These are phyloP conservation scores for Nymphaea colorata DNA, from an alignment of 164 flowering plant genomes.

Conservation along the genomic window DNA sequence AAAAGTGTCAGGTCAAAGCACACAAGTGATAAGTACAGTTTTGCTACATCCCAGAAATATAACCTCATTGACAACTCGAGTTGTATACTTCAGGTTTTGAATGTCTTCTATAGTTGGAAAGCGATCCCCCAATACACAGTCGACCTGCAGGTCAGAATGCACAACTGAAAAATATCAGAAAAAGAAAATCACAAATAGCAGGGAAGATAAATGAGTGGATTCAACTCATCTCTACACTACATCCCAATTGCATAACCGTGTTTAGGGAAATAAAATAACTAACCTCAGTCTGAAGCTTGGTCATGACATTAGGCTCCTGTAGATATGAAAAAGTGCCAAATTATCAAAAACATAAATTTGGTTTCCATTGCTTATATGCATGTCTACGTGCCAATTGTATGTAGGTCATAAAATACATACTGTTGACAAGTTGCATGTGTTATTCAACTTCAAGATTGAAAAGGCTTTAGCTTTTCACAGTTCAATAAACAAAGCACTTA, in stretches of 20 bases:
- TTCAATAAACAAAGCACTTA: too few relatives aligned
- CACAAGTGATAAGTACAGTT: background rate
- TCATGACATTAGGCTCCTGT: conserved; percentile 76
- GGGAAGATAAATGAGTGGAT: background rate
- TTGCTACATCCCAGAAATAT: conserved; percentile 7
- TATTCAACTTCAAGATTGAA: too few relatives aligned
- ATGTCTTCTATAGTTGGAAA: conserved; percentile 86
- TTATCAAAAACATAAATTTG: background rate
- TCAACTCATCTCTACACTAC: background rate
- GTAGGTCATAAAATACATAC: too few relatives aligned
- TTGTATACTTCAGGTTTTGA: conserved; percentile 85
- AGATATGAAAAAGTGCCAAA: conserved; percentile 5
- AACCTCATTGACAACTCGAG: conserved; percentile 91
- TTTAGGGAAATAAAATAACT: background rate
- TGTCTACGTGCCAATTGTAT: too few relatives aligned
- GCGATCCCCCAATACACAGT: conserved; percentile 77
- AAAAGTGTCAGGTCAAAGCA: background rate
- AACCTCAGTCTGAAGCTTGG: conserved; percentile 94
- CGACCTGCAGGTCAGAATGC: conserved; percentile 39
- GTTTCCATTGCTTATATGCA: too few relatives aligned
- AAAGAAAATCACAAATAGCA: background rate
- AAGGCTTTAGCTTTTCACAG: too few relatives aligned
- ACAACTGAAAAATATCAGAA: background rate
- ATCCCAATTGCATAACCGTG: background rate
- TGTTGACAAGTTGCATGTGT: too few relatives aligned